These are phyloP conservation scores for Arctium minus DNA, from an alignment of 129 eudicot species.

Conservation along the genomic window DNA sequence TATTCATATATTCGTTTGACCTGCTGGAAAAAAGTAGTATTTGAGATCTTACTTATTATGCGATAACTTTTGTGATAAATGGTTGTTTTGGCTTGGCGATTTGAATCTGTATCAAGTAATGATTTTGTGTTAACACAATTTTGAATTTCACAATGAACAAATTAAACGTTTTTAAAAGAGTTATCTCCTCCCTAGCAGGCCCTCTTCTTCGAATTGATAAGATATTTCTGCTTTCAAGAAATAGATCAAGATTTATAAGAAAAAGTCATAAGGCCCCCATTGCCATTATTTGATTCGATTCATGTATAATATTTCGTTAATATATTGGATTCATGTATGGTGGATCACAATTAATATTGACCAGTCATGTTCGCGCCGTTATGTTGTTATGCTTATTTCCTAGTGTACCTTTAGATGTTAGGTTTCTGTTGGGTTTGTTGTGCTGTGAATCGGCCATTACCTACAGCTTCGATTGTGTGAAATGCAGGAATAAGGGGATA, in stretches of 20 bases:
- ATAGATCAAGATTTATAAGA: neutral
- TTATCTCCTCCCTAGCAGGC: neutral
- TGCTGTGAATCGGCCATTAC: neutral
- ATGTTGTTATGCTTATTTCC: neutral
- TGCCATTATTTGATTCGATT: neutral
- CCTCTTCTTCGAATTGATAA: neutral
- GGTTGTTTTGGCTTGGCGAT: neutral
- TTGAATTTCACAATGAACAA: neutral
- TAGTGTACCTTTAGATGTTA: neutral
- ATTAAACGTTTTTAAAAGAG: neutral
- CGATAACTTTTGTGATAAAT: neutral
- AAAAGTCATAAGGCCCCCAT: neutral
- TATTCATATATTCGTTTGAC: conserved; percentile 15
- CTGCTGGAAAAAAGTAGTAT: neutral
- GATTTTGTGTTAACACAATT: neutral
- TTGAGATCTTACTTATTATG: neutral
- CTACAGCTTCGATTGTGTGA: neutral
- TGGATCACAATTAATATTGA: neutral
- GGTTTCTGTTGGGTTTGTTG: neutral
- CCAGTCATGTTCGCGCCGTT: neutral
- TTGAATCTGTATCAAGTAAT: neutral
- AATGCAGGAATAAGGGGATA: conserved; percentile 89
- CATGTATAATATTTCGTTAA: neutral
- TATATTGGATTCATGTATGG: neutral
- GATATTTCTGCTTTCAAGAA: neutral